Evolutionary conservation across 192 early-diverging fungal species (phyloP), one percentile per base, ranked within the genome.

Genomic region (Globomyces pollinis-pini): DNA sequence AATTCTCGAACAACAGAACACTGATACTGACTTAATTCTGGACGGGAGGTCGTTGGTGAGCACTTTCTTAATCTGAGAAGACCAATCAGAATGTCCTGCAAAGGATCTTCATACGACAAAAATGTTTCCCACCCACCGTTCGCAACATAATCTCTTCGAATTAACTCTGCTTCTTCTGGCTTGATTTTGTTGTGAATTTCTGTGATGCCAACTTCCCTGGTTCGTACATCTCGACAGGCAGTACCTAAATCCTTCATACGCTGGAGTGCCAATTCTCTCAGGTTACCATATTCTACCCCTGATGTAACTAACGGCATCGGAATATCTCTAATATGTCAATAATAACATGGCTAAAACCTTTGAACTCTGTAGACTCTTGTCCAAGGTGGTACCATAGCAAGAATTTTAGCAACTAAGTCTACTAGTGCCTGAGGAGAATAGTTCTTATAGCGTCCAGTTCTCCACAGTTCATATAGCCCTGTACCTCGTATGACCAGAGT

Each of bases 41-140:
- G 92, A 0, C 96, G 74, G 79, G 96, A 98, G 3, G 88, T 78
- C 23, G 79, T 66, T 9, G 81, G 76, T 32, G 86, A 86, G 64
- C 96, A 99, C 73, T 98, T 99, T 56, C 96, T 83, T 65, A 99
- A 70, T 51, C 96, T 80, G 56, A 99, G 49, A 44, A 99, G 74
- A 12, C 94, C 94, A 54, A 99, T 93, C 38, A 99, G 72, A 62
- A 99, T 98, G 59, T 99, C 96, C 52, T 91, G 84, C 23, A 87
- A 79, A 1, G 96, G 93, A 70, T 99, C 96, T 71, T 99, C 96
- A 66, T 98, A 99, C 29, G 92, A 87, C 50, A 99, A 70, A 59
- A 99, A 99, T 8, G 96, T 99, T 76, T 99, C 96, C 96, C 96
- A 99, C 3, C 96, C 95, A 50, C 91, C 89, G 62, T 97, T 99